Conservation (phyloP, 2,329 filamentous ascomycete species). For the Colletotrichum falcatum region DNA sequence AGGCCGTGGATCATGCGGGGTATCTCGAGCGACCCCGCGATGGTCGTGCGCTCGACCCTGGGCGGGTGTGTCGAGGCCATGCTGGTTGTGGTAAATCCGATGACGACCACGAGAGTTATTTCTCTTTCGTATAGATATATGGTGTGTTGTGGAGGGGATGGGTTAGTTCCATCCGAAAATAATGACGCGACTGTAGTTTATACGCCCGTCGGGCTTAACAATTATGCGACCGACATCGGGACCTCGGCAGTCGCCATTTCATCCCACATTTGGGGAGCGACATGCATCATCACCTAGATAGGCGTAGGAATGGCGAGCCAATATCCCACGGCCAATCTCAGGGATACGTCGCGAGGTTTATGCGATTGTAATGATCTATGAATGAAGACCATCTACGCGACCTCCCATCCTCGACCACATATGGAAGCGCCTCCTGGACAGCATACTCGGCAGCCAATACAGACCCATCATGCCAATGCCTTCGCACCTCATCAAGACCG, state of each 20-base stretch:
- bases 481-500: background rate
- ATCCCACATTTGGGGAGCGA: background rate
- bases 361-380: background rate
- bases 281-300: background rate
- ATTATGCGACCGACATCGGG: background rate
- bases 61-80: constrained; percentile 1
- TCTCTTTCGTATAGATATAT: background rate
- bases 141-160: background rate
- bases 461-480: background rate
- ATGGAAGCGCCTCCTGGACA: no score
- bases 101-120: background rate
- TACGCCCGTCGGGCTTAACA: background rate
- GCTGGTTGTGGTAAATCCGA: background rate
- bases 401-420: background rate
- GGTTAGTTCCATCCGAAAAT: background rate
- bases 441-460: no score
- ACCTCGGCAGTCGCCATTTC: background rate
- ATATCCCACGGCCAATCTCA: no score
- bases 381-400: no score
- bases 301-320: background rate
- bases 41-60: constrained; percentile 23
- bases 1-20: constrained; percentile 38
- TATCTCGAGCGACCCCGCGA: constrained; percentile 37
- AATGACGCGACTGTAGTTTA: background rate
- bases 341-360: no score